Base-by-base conservation (phyloP, 108 stramenopile species). In the Cyclostephanos tholiformis region DNA sequence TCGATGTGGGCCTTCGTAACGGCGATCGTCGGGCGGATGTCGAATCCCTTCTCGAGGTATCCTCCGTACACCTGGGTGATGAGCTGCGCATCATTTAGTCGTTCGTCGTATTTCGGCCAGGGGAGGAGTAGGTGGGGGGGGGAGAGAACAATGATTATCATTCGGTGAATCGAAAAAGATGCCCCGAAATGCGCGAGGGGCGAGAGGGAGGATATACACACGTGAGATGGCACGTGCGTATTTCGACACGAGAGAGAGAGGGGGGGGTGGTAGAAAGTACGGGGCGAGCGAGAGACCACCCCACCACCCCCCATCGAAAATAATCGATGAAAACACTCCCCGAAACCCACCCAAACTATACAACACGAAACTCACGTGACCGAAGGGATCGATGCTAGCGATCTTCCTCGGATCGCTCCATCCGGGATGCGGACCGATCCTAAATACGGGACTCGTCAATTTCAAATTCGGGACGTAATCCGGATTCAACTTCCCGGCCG, bases 1-100 rank as follows among this genome's bases (percentile, higher is more conserved):
- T 99, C 97, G 81, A 99, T 97, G 86, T 99, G 98, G 0, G 98
- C 98, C 82, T 98, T 97, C 14, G 99, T 99, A n/a, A 99, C 96
- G 39, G 99, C 99, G 79, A 99, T 99, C n/a, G 99, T 99, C 2
- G 99, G 99, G 16, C 99, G 96, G 74, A 98, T 95, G 72, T 99
- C 99, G 78, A 93, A 97, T 60, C 98, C 99, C 87, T 98, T 98
- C 22, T 96, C 79, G 66, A 98, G 81, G 83, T 95, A 98, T 38
- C 89, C 86, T 4, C 74, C 76, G 81, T 92, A 99, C 9, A 64
- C 84, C 35, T 89, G 72, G 22, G 96, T 95, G 10, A 75, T 84
- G 41, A 97, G 36, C 61, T 62, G 22, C 44, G 44, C 3, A 1
- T 3, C 16, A 16, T 14, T 46, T 46, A 3, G 16, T 46, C 16